Conservation (phyloP, 2,329 filamentous ascomycete genomes). For the Curvularia sp. region DNA sequence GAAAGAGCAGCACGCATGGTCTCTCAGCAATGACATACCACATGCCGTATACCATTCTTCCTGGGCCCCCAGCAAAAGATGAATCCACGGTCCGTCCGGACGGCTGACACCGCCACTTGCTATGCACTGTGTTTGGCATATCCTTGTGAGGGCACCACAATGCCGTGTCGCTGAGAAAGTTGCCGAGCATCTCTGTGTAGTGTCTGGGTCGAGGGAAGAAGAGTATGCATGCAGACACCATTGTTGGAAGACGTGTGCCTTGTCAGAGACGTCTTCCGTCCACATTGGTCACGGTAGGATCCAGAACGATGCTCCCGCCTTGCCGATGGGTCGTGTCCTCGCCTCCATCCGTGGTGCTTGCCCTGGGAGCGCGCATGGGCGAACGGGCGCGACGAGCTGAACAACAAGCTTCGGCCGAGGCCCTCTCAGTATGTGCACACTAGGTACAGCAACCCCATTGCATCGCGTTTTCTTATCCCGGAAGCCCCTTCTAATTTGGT, state of each 20-base stretch:
- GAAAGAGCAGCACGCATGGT: constrained; percentile 6
- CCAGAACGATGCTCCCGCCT: not conserved
- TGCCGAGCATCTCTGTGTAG: not conserved
- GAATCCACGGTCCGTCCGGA: constrained; percentile 1
- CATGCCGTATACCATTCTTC: constrained; percentile 1
- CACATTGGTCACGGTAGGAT: not conserved
- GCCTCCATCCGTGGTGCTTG: not conserved
- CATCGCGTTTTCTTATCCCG: constrained; percentile 4
- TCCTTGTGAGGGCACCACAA: constrained; percentile 5
- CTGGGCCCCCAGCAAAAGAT: not conserved
- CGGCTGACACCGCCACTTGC: constrained; percentile 14
- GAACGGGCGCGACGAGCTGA: not conserved
- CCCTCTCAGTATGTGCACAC: not conserved
- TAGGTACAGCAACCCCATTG: not conserved
- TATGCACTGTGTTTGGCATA: constrained; percentile 8
- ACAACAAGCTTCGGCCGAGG: not conserved
- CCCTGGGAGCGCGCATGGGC: not conserved
- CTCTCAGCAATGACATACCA: not conserved
- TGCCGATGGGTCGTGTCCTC: not conserved
- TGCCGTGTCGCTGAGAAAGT: constrained; percentile 4
- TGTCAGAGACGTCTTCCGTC: not conserved
- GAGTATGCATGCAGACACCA: not conserved
- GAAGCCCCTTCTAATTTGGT: constrained; percentile 14
- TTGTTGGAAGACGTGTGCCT: not conserved
- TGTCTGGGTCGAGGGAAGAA: not conserved